Evolutionary conservation across 352 stramenopile species (phyloP).

Genomic region (Aphanomyces euteiches): DNA sequence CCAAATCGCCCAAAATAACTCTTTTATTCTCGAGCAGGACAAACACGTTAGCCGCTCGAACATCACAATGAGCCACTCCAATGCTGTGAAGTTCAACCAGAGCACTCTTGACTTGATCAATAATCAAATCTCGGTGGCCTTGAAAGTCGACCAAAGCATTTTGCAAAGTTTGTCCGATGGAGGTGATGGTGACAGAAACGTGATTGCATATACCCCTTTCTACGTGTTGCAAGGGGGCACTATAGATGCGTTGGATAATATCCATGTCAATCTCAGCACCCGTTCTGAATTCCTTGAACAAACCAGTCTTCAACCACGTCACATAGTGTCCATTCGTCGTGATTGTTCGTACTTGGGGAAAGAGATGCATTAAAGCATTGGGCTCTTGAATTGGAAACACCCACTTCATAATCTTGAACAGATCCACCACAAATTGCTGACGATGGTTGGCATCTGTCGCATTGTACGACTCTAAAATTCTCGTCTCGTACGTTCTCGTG

Average conservation of each 20-base stretch:
- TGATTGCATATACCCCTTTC: neutral
- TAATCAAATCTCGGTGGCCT: neutral
- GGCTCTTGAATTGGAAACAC: neutral
- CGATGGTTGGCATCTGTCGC: neutral
- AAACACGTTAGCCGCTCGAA: neutral
- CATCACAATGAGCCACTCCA: slow-evolving; percentile 1
- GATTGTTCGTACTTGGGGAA: neutral
- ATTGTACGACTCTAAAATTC: neutral
- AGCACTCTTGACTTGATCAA: neutral
- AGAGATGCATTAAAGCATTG: neutral
- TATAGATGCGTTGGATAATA: neutral
- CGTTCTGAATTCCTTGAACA: neutral
- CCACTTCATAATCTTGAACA: neutral
- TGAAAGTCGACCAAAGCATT: neutral
- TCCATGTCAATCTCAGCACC: neutral
- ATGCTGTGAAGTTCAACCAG: neutral
- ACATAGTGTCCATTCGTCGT: neutral
- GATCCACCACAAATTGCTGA: neutral
- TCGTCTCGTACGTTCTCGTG: neutral
- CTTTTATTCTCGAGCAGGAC: neutral
- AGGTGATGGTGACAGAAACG: neutral
- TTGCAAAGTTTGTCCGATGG: neutral
- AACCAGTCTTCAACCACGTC: neutral
- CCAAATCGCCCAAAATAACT: neutral
- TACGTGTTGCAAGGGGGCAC: neutral